These are phyloP conservation scores for Taphrina wiesneri DNA, from an alignment of 1,139 yeast species.

Conservation along the genomic window DNA sequence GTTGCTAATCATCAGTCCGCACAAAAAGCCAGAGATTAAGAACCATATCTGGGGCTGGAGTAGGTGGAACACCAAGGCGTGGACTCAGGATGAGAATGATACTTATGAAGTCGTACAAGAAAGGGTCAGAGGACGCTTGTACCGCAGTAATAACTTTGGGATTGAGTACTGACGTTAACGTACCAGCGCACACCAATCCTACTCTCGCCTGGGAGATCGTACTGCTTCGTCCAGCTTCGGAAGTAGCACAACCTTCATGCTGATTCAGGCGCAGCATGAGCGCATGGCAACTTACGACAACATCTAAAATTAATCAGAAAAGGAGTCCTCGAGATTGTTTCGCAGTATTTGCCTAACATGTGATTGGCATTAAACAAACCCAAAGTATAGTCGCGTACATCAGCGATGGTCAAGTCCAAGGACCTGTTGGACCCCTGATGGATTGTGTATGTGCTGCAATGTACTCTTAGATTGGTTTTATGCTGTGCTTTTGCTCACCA, in stretches of 20 bases:
- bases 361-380: neutral
- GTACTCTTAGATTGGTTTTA: too few relatives aligned
- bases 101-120: slow-evolving; percentile 20
- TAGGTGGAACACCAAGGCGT: slow-evolving; percentile 33
- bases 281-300: neutral
- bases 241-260: too few relatives aligned
- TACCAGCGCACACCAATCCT: too few relatives aligned
- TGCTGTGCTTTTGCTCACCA: too few relatives aligned
- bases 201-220: too few relatives aligned
- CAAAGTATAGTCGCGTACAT: neutral
- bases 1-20: slow-evolving; percentile 34
- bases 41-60: slow-evolving; percentile 35
- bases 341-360: neutral
- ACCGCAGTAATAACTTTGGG: slow-evolving; percentile 21
- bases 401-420: neutral
- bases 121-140: slow-evolving; percentile 24
- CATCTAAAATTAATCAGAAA: neutral
- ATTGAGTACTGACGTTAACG: neutral
- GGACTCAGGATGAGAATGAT: slow-evolving; percentile 29
- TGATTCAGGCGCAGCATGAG: too few relatives aligned
- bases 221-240: too few relatives aligned
- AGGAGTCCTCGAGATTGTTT: neutral
- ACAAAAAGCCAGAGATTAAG: slow-evolving; percentile 34
- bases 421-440: too few relatives aligned
- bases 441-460: too few relatives aligned